A percentile compares a stretch with the other conserved stretches of the same genome.
These are phyloP conservation scores for Acacia melanoxylon DNA, from an alignment of 306 rosid genomes.

Conservation along the genomic window DNA sequence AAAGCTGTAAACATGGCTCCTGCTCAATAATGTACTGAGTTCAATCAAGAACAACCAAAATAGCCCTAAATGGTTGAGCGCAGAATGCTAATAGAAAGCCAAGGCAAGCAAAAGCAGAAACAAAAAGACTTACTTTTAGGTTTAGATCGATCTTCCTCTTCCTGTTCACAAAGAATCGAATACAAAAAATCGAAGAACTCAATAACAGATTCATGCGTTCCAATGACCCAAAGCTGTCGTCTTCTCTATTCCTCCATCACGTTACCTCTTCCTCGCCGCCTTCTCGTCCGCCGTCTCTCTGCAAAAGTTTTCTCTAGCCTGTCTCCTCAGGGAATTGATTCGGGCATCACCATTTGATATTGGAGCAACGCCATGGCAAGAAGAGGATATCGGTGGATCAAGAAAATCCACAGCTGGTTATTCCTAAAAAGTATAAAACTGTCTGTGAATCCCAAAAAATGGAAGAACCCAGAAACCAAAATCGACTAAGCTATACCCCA, in stretches of 20 bases:
- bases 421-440: no score
- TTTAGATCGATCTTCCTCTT: constrained; percentile 53
- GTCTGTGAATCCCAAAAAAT: no score
- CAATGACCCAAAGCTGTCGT: not conserved
- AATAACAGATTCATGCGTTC: no score
- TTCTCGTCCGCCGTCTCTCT: no score
- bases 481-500: no score
- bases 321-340: not conserved
- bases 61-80: not conserved
- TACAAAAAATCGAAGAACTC: no score
- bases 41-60: not conserved
- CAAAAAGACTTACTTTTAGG: constrained; percentile 57
- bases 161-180: constrained; percentile 41
- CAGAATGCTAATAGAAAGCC: not conserved
- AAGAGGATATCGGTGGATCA: not conserved
- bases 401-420: no score
- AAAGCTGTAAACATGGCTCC: not conserved
- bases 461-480: no score
- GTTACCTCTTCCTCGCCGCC: not conserved
- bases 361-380: not conserved
- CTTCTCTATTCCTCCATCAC: not conserved
- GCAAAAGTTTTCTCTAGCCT: not conserved
- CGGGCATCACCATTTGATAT: not conserved
- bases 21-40: not conserved
- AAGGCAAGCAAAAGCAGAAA: not conserved